Base-by-base conservation (phyloP, 2,329 filamentous ascomycete species). In the Fusarium penzigii region DNA sequence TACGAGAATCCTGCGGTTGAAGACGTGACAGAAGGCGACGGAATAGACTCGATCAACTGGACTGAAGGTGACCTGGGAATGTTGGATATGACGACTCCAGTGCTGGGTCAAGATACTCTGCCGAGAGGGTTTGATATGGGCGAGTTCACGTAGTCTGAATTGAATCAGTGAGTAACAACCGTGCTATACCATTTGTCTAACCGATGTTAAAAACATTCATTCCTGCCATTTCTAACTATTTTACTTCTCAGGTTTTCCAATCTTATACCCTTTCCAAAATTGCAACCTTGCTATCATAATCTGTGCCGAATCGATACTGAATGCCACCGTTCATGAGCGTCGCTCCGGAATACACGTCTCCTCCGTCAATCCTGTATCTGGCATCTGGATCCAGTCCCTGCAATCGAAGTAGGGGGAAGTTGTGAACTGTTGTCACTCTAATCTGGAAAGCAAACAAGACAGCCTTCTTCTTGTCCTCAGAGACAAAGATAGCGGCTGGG, bases 251-350 rank as follows among this genome's bases (percentile, higher is more conserved):
- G 10, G 4, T 36, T 16, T 14, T 42, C 8, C 20, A 9, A 8
- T 9, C 7, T 12, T 57, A 64, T 17, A 57, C 29, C 58, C 57
- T 83, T 57, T 83, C 73, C 50, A 87, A 59, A 47, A 82, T 75
- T 6, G 86, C 72, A 29, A 87, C 69, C 57, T 74, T 75, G 57
- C 84, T 87, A 56, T 81, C 75, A 56, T 83, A 85, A 57, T 86
- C 83, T 1, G 68, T 71, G 1, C 70, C 60, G 57, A 84, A 80
- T 5, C 67, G 58, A 65, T 78, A 73, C 67, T 85, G 81, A 38
- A 88, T 61, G 0, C 84, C 85, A 2, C 75, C 73, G 56, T 84
- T 86, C 81, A 87, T 86, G 62, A 87, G 71, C 8, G 82, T 86
- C 10, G 77, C 75, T 0, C 84, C 85, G 1, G 78, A 81, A 54